phyloP scores from a whole-genome alignment of 2,329 filamentous ascomycete species.

The Colletotrichum sp. region DNA sequence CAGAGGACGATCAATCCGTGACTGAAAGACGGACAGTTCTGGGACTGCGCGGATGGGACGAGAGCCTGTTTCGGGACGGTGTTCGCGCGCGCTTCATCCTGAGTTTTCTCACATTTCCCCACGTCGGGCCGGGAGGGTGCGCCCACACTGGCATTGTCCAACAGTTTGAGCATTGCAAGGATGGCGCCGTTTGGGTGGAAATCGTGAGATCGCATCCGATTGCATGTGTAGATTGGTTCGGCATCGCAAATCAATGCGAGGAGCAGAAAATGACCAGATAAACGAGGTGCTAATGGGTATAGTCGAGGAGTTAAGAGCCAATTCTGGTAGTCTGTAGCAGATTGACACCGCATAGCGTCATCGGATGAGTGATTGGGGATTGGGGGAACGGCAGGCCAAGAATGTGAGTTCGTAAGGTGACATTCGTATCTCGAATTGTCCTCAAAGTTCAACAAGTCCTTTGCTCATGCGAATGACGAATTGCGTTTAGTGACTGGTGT shows the following conservation, averaged over 20 bases:
- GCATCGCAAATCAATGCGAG: constrained; percentile 2
- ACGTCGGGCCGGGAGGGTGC: not conserved
- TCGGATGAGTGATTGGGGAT: not conserved
- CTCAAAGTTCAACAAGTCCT: not conserved
- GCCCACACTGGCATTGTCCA: not conserved
- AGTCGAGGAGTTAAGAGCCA: not conserved
- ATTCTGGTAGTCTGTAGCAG: not conserved
- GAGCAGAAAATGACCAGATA: not conserved
- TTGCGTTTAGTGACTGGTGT: not conserved
- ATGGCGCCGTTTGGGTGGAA: not conserved
- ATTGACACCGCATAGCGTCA: not conserved
- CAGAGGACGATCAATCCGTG: not conserved
- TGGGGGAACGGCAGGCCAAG: not conserved
- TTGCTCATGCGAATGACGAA: not conserved
- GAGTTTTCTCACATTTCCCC: not conserved
- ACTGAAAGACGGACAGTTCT: not conserved
- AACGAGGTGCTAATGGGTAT: not conserved
- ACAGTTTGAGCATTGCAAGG: constrained; percentile 5
- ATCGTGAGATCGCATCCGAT: not conserved
- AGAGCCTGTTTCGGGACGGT: not conserved
- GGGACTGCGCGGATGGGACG: not conserved
- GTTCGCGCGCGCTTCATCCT: not conserved
- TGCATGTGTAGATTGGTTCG: not conserved
- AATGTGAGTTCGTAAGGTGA: not conserved
- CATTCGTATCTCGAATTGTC: not conserved